A percentile compares a stretch with the other conserved stretches of the same genome.
Evolutionary conservation across 495 filamentous ascomycete genomes (phyloP).

Genomic region (Penicillium antarcticum): DNA sequence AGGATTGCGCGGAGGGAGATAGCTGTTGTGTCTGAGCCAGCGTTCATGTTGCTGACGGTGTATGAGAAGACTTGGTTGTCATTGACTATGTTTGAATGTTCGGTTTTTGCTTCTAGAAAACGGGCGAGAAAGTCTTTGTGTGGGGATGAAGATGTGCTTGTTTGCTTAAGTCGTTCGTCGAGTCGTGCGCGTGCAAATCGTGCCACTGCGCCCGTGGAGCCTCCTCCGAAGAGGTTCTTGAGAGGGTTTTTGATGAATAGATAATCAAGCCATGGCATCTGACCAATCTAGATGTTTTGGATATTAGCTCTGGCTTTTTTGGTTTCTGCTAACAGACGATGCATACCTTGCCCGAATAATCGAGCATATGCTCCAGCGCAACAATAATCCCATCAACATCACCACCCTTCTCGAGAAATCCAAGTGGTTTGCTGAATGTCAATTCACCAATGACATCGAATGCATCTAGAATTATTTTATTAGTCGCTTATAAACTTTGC

Average conservation of each 20-base stretch:
- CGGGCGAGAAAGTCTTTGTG: constrained; percentile 25
- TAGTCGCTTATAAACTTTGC: not conserved
- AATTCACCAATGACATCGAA: constrained; percentile 42
- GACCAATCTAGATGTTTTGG: constrained; percentile 30
- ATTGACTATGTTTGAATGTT: constrained; percentile 30
- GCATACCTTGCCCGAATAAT: constrained; percentile 17
- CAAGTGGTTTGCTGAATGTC: constrained; percentile 33
- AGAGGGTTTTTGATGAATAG: constrained; percentile 52
- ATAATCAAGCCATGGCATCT: constrained; percentile 51
- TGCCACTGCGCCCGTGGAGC: constrained; percentile 25
- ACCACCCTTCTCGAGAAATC: constrained; percentile 34
- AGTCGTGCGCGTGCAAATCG: constrained; percentile 53
- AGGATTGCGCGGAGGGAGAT: constrained; percentile 46
- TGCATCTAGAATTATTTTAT: constrained; percentile 22
- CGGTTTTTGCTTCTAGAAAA: constrained; percentile 31
- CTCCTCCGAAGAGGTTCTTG: constrained; percentile 27
- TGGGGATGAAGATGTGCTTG: not conserved
- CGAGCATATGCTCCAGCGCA: constrained; percentile 13
- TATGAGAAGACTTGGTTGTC: constrained; percentile 29
- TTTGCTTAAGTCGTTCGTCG: constrained; percentile 15
- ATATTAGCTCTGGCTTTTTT: not conserved
- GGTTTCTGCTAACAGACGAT: not conserved
- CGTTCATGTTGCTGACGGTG: constrained; percentile 44
- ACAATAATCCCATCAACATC: constrained; percentile 37
- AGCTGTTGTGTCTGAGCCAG: constrained; percentile 53